These are phyloP conservation scores for Daldinia bambusicola DNA, from an alignment of 495 filamentous ascomycete genomes.

Conservation along the genomic window DNA sequence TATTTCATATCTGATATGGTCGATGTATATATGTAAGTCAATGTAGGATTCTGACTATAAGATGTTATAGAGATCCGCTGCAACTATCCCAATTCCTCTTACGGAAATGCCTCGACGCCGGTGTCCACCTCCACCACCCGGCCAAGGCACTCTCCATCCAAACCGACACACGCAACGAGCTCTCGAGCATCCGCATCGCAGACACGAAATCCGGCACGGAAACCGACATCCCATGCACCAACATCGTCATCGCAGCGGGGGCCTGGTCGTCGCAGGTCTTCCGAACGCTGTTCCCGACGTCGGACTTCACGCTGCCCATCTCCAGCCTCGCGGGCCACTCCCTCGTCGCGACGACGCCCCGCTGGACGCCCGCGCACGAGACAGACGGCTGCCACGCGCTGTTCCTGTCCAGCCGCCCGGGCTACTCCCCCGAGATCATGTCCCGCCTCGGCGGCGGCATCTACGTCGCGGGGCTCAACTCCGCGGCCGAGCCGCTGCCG, in stretches of 20 bases:
- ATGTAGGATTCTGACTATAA: background rate
- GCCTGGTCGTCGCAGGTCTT: slow-evolving; percentile 75
- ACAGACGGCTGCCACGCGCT: slow-evolving; percentile 71
- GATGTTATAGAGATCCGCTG: slow-evolving; percentile 60
- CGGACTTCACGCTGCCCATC: slow-evolving; percentile 63
- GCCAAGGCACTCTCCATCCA: slow-evolving; percentile 64
- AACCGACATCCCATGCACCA: slow-evolving; percentile 65
- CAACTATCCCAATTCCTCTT: slow-evolving; percentile 72
- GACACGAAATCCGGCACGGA: slow-evolving; percentile 58
- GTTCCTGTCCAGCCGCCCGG: slow-evolving; percentile 67
- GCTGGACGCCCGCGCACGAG: slow-evolving; percentile 56
- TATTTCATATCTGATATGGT: no score
- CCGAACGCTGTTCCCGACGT: slow-evolving; percentile 68
- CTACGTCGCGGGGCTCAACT: slow-evolving; percentile 80
- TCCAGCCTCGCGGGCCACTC: slow-evolving; percentile 76
- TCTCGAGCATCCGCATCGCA: slow-evolving; percentile 60
- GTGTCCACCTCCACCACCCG: slow-evolving; percentile 74
- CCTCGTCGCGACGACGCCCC: slow-evolving; percentile 70
- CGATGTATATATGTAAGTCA: background rate
- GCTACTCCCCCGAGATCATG: slow-evolving; percentile 79
- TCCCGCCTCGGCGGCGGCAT: slow-evolving; percentile 71
- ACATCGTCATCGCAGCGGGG: slow-evolving; percentile 72
- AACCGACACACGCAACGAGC: slow-evolving; percentile 56
- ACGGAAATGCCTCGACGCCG: slow-evolving; percentile 63
- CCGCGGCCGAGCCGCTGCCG: slow-evolving; percentile 65